phyloP scores from a whole-genome alignment of 805 yeast species.

The Ogataea trehalophila region DNA sequence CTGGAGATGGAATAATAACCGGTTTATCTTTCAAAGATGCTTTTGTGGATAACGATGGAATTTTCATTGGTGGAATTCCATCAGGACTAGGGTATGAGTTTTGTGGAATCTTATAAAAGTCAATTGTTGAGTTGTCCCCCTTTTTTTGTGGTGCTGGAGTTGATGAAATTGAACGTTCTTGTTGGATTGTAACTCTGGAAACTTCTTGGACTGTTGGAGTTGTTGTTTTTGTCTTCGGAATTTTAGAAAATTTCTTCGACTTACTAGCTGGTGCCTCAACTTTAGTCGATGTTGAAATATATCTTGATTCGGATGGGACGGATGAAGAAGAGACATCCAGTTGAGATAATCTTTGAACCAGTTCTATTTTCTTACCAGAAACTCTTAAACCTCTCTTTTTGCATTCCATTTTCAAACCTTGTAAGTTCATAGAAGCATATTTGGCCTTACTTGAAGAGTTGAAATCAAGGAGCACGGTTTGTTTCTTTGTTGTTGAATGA shows the following conservation, averaged over 20 bases:
- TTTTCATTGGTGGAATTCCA: slow-evolving; percentile 20
- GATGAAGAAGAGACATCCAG: slow-evolving; percentile 10
- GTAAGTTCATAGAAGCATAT: slow-evolving; percentile 43
- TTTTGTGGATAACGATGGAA: slow-evolving; percentile 26
- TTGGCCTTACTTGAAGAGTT: slow-evolving; percentile 13
- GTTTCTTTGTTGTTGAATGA: slow-evolving; percentile 32
- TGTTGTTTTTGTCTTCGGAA: neutral
- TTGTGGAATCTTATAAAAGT: slow-evolving; percentile 46
- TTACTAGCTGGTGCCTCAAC: slow-evolving; percentile 2
- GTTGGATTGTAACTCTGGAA: slow-evolving; percentile 3
- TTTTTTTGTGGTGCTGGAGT: slow-evolving; percentile 34
- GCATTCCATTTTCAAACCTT: slow-evolving; percentile 54
- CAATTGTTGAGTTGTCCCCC: slow-evolving; percentile 55
- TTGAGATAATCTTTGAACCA: slow-evolving; percentile 35
- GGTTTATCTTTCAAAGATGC: slow-evolving; percentile 20
- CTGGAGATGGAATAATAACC: slow-evolving; percentile 1
- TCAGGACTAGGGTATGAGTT: slow-evolving; percentile 21
- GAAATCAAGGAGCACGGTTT: slow-evolving; percentile 26
- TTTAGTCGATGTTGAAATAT: slow-evolving; percentile 12
- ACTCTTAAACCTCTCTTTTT: slow-evolving; percentile 54
- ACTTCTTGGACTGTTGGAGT: neutral
- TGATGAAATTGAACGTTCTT: slow-evolving; percentile 19
- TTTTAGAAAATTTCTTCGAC: neutral
- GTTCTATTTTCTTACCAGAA: slow-evolving; percentile 56
- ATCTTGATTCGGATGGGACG: slow-evolving; percentile 5